Conservation (phyloP, 768 basidiomycete species). For the Multifurca ochricompacta region DNA sequence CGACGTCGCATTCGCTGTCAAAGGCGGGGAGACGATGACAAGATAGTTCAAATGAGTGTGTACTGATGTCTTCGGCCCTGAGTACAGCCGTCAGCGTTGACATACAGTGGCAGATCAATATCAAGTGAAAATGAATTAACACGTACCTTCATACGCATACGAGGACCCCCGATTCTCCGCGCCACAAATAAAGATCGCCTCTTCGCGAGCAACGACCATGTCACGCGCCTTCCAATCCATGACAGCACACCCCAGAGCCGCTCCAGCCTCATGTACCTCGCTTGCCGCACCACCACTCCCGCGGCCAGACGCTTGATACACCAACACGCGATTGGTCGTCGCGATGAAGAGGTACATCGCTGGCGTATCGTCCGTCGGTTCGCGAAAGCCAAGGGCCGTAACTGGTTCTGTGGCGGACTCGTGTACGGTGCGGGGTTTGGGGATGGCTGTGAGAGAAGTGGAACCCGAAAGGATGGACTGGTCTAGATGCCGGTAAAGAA, state of each 20-base stretch:
- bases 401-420: conserved; percentile 84
- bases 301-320: conserved; percentile 65
- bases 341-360: conserved; percentile 69
- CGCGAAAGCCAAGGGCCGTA: conserved; percentile 85
- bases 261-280: conserved; percentile 82
- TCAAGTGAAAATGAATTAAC: neutral
- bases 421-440: conserved; percentile 78
- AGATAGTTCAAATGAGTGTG: conserved; percentile 76
- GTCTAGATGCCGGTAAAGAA: conserved; percentile 85
- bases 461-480: conserved; percentile 72
- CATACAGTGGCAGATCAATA: too few species aligned
- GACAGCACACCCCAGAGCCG: conserved; percentile 73
- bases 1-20: conserved; percentile 55
- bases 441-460: conserved; percentile 62
- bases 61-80: conserved; percentile 73
- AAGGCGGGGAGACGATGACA: conserved; percentile 83
- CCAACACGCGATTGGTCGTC: conserved; percentile 77
- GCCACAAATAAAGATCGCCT: conserved; percentile 84
- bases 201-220: conserved; percentile 82
- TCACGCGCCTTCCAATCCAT: conserved; percentile 68
- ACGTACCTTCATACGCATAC: conserved; percentile 84
- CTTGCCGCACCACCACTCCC: conserved; percentile 57
- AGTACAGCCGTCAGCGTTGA: neutral
- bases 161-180: conserved; percentile 76
- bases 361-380: conserved; percentile 36